Percentiles rank a stretch among this genome's conserved stretches.
These are phyloP conservation scores for Hanseniaspora guilliermondii DNA, from an alignment of 805 yeast genomes.

Conservation along the genomic window DNA sequence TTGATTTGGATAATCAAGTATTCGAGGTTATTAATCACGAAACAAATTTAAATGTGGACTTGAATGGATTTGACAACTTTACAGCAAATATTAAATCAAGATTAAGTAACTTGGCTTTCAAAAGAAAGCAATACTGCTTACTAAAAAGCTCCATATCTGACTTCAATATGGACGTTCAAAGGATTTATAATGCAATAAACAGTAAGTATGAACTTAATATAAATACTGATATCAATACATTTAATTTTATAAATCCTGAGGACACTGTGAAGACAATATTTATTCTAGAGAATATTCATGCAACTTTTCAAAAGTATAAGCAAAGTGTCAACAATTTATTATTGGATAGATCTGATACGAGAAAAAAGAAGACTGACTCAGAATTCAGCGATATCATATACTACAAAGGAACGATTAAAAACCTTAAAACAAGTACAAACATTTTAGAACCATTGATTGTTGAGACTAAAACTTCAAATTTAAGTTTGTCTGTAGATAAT, in stretches of 20 bases:
- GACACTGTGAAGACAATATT: conserved; percentile 7
- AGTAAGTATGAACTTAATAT: background rate
- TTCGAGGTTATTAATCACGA: conserved; percentile 10
- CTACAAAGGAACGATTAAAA: background rate
- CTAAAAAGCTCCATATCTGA: conserved; percentile 1
- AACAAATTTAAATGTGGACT: background rate
- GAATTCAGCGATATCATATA: background rate
- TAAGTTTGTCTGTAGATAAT: background rate
- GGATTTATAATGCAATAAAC: background rate
- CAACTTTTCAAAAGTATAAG: background rate
- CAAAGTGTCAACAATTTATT: background rate
- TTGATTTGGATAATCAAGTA: conserved; percentile 1
- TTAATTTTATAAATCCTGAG: background rate
- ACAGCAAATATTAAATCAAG: background rate
- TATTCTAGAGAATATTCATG: background rate
- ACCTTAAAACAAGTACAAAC: background rate
- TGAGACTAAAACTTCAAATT: background rate
- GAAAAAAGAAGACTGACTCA: background rate
- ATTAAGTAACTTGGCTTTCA: background rate
- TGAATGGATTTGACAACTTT: background rate
- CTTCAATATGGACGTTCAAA: background rate
- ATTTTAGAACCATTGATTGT: background rate
- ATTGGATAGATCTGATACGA: background rate
- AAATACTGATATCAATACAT: background rate
- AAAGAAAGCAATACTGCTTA: background rate